Evolutionary conservation across 2,329 filamentous ascomycete species (phyloP), one percentile per base, ranked within the genome.

Genomic region (Arachnopeziza araneosa): DNA sequence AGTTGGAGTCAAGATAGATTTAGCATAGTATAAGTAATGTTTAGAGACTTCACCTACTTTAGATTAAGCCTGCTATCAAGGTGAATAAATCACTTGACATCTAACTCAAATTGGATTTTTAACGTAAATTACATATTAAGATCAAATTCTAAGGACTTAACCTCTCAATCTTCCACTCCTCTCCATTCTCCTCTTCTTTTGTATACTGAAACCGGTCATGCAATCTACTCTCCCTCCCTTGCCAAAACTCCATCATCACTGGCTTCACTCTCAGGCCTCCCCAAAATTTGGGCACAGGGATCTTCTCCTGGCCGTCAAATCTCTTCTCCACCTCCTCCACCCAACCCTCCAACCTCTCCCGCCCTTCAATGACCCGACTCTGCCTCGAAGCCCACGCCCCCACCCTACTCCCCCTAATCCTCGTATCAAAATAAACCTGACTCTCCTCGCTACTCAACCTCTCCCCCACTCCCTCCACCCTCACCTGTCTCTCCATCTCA

Each of bases 381-480:
- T 99, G 95, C 74, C 84, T 82, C 73, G 91, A 96, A 12, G 95
- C 91, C 95, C 95, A 98, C 0, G 93, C 95, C 0, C 95, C 95
- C 61, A 99, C 82, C 66, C 92, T 80, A 70, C 87, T 91, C 0
- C 91, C 93, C 2, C 95, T 79, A 54, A 91, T 91, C 51, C 86
- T 75, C 19, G 85, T 86, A 70, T 87, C 83, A 67, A 79, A 89
- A 72, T 89, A 89, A 21, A 72, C 71, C 76, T 88, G 86, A 66
- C 88, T 92, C 77, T 97, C 92, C 68, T 85, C 88, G 0, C 75
- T 69, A 0, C 78, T 78, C 60, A 96, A 75, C 50, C 91, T 78
- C 74, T 88, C 86, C 0, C 88, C 83, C 5, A 74, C 71, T 1
- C 95, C 95, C 75, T 99, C 95, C 21, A 99, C 87, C 9, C 96